Base-by-base conservation (phyloP, 768 basidiomycete genomes). In the Pleurotus djamor region DNA sequence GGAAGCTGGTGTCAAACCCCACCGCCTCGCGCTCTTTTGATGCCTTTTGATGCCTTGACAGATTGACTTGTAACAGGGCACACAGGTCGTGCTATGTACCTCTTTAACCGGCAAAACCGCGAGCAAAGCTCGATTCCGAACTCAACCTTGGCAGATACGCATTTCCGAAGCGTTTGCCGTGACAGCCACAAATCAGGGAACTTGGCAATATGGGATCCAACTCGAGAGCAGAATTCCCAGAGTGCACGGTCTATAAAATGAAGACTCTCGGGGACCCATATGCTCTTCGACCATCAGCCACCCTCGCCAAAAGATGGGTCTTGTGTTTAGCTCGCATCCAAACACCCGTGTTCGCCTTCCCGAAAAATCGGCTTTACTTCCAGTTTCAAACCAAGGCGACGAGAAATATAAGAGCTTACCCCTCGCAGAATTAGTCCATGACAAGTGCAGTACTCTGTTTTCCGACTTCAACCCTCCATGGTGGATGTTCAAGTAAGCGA, bases 401-500 rank as follows among this genome's bases (percentile, higher is more conserved):
- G 64, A 67, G 13, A 64, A 65, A n/a, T 71, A 72, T 37, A 61
- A 69, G 16, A 60, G 71, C 16, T 34, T 70, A 14, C 78, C 80
- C 3, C 63, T 81, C 16, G 70, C 70, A 52, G 65, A 67, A 16
- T 61, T 83, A 49, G 62, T 81, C 28, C 75, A 80, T 62, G 71
- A 67, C 12, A 75, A 70, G 62, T 81, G 79, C 59, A 69, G 73
- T 33, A 77, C 74, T 58, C 68, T 83, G 34, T 79, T 76, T 62
- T 69, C 63, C 13, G 64, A 70, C 38, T 82, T 83, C 62, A 69
- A 69, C 44, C 79, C 80, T 37, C 59, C 77, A 48, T 84, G 77
- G 82, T 82, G 79, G 79, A 72, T 83, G 54, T 74, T 67, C 66
- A 79, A 77, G 79, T 81, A 59, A 52, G 79, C 21, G 3, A 28